Evolutionary conservation across 768 basidiomycete species (phyloP).

Genomic region (Steccherinum ochraceum): DNA sequence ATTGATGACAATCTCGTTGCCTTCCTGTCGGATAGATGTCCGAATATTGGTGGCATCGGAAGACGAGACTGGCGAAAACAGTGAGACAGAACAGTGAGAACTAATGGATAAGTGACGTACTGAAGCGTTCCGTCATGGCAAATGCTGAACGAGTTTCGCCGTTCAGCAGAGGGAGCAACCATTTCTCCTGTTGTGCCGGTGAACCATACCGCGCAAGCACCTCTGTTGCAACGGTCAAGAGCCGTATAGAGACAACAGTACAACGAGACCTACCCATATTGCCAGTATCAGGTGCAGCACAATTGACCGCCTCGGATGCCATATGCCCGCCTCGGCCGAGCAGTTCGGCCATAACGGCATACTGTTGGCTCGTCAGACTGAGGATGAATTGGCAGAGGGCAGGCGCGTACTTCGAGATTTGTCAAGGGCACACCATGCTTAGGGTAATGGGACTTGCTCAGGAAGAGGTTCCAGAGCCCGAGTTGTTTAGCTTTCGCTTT

Average conservation of each 20-base stretch:
- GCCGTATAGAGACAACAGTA: background rate
- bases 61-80: slow-evolving; percentile 58
- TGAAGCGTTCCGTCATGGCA: slow-evolving; percentile 93
- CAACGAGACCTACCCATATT: slow-evolving; percentile 77
- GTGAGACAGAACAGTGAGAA: slow-evolving; percentile 8
- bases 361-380: slow-evolving; percentile 38
- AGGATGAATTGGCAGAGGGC: background rate
- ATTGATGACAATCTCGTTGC: slow-evolving; percentile 85
- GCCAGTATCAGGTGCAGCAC: slow-evolving; percentile 94
- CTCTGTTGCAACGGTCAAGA: slow-evolving; percentile 45
- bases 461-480: slow-evolving; percentile 96
- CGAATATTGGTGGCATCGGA: slow-evolving; percentile 95
- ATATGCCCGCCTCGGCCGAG: slow-evolving; percentile 79
- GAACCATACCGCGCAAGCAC: slow-evolving; percentile 94
- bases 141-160: slow-evolving; percentile 95
- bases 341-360: slow-evolving; percentile 96
- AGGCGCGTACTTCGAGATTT: slow-evolving; percentile 72
- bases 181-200: slow-evolving; percentile 83
- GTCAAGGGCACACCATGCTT: slow-evolving; percentile 82
- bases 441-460: slow-evolving; percentile 92
- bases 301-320: slow-evolving; percentile 86
- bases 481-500: slow-evolving; percentile 82
- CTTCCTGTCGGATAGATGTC: slow-evolving; percentile 79
- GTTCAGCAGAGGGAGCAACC: slow-evolving; percentile 81
- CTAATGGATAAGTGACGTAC: slow-evolving; percentile 28